Evolutionary conservation across 352 stramenopile species (phyloP).

Genomic region (Phytophthora fragariaefolia): DNA sequence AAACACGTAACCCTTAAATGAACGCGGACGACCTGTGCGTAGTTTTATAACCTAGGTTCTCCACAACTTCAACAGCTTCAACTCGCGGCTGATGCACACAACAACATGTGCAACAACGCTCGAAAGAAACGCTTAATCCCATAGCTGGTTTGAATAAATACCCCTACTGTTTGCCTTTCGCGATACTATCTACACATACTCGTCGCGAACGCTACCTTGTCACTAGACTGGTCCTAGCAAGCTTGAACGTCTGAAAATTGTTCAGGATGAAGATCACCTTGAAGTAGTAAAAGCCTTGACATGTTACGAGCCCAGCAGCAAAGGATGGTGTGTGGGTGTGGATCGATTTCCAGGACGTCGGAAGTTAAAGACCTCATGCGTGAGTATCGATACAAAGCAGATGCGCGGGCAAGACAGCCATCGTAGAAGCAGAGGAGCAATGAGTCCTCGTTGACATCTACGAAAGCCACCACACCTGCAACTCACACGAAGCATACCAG

Average conservation of each 20-base stretch:
- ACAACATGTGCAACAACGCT: neutral
- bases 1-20: conserved; percentile 11
- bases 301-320: neutral
- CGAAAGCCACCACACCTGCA: conserved; percentile 9
- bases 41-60: neutral
- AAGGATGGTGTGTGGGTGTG: neutral
- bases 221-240: conserved; percentile 11
- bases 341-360: conserved; percentile 3
- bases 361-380: conserved; percentile 6
- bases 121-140: neutral
- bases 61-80: neutral
- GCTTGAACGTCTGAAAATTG: conserved; percentile 6
- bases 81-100: neutral
- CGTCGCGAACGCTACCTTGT: conserved; percentile 10
- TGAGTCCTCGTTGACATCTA: conserved; percentile 32
- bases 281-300: conserved; percentile 2
- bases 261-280: conserved; percentile 8
- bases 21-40: conserved; percentile 10
- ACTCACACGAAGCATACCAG: conserved; percentile 25
- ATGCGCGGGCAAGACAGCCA: conserved; percentile 11
- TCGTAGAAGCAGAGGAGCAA: conserved; percentile 31
- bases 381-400: conserved; percentile 18
- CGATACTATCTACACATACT: conserved; percentile 42
- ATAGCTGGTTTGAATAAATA: conserved; percentile 42
- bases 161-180: conserved; percentile 22